These are phyloP conservation scores for Inga leiocalycina DNA, from an alignment of 306 rosid genomes.

Conservation along the genomic window DNA sequence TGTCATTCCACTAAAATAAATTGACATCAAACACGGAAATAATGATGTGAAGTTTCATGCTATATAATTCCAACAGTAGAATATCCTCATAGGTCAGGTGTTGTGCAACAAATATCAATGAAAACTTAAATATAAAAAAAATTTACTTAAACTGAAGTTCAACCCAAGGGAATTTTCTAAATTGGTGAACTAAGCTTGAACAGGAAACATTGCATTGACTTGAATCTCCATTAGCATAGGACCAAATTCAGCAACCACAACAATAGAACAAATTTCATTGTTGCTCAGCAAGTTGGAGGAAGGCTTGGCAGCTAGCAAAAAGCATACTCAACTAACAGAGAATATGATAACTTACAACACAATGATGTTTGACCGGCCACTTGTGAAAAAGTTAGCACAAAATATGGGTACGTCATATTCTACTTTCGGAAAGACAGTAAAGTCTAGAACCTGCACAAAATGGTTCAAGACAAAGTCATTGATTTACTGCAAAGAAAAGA, in stretches of 20 bases:
- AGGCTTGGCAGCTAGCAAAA: background rate
- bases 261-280: background rate
- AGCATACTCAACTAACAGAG: background rate
- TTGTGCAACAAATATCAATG: too few species aligned
- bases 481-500: background rate
- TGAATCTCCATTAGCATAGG: too few species aligned
- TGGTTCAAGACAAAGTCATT: background rate
- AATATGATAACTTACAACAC: constrained; percentile 26
- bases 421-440: constrained; percentile 71
- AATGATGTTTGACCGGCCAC: constrained; percentile 63
- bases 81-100: too few species aligned
- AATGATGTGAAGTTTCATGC: constrained; percentile 2
- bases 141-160: too few species aligned
- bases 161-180: too few species aligned
- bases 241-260: background rate
- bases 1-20: background rate
- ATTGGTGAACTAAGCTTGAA: too few species aligned
- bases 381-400: constrained; percentile 88
- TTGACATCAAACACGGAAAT: background rate
- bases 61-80: background rate
- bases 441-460: constrained; percentile 77
- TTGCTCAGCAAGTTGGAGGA: background rate
- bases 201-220: too few species aligned
- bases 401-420: constrained; percentile 89
- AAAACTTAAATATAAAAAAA: too few species aligned